Evolutionary conservation across 805 yeast genomes (phyloP), one percentile per base, ranked within the genome.

Genomic region (Wickerhamiella domercqiae): DNA sequence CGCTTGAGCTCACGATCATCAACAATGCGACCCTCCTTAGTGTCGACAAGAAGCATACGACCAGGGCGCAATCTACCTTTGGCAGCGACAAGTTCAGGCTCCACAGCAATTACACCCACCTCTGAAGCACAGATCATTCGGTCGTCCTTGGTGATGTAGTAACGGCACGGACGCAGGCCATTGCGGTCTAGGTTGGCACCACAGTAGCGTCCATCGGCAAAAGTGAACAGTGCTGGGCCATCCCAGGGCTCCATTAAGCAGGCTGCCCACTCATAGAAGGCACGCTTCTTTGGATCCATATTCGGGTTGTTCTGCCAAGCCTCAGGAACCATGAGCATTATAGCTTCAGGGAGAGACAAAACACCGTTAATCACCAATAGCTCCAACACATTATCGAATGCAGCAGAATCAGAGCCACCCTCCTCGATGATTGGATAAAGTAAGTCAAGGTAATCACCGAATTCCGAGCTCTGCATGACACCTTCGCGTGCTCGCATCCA

Each of bases 401-500:
- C 96, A 35, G 96, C 97, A 16, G 97, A 87, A 59, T 87, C 98
- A 15, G 96, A 86, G 40, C 97, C 97, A 50, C 96, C 97, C 61
- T 87, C 96, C 63, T 87, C 97, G 49, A 90, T 86, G 54, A 90
- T 81, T 15, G 97, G 97, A 60, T 78, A 87, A 47, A 87, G 66
- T 56, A 78, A 74, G 54, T 84, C 95, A 57, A 87, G 70, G 48
- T 83, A 93, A 36, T 83, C 94, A 47, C 93, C 94, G 55, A 87
- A 87, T 41, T 81, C 67, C 41, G 71, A 68, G 2, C 94, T 80
- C 25, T 73, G 69, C 94, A 87, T 83, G 35, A 86, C 83, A 65
- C 97, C 97, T 66, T 87, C 98, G 60, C 94, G 79, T 31, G 97
- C 90, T 49, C 94, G 74, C 96, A 90, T 86, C 97, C 97, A 90